These are phyloP conservation scores for Sambucus nigra DNA, from an alignment of 129 eudicot species.

Conservation along the genomic window DNA sequence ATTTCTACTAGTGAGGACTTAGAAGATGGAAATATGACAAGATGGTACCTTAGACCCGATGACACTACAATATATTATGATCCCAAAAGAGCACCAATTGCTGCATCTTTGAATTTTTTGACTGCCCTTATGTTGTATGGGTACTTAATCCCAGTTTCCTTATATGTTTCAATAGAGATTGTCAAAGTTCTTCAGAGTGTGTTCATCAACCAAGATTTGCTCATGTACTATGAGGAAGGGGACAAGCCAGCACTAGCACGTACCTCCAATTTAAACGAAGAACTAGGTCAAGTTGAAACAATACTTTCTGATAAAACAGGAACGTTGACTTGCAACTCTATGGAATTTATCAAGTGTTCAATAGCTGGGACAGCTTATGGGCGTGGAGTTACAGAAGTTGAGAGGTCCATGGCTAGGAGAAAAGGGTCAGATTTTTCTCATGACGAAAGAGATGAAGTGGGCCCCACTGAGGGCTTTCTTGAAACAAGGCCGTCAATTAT, in stretches of 20 bases:
- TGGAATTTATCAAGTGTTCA: conserved; percentile 49
- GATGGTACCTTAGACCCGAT: conserved; percentile 45
- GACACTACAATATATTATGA: conserved; percentile 19
- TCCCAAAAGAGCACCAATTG: conserved; percentile 20
- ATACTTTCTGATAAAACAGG: conserved; percentile 56
- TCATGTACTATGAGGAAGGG: conserved; percentile 55
- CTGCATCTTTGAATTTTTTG: conserved; percentile 28
- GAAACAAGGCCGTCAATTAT: conserved; percentile 18
- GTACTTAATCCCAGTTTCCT: conserved; percentile 41
- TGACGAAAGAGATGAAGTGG: conserved; percentile 1
- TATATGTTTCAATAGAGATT: conserved; percentile 56
- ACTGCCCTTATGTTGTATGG: conserved; percentile 29
- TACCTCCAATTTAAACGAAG: conserved; percentile 60
- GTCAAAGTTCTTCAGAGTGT: conserved; percentile 55
- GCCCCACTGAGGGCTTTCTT: neutral
- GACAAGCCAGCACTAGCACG: conserved; percentile 61
- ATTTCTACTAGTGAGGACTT: conserved; percentile 25
- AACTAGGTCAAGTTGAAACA: conserved; percentile 63
- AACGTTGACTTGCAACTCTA: conserved; percentile 46
- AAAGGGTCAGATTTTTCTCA: conserved; percentile 18
- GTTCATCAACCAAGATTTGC: conserved; percentile 47
- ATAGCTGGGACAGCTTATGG: conserved; percentile 44
- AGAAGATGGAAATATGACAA: conserved; percentile 11
- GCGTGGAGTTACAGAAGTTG: conserved; percentile 38
- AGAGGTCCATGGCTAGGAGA: conserved; percentile 33